Conservation (phyloP, 2,329 filamentous ascomycete genomes). For the Dactylellina cionopaga region DNA sequence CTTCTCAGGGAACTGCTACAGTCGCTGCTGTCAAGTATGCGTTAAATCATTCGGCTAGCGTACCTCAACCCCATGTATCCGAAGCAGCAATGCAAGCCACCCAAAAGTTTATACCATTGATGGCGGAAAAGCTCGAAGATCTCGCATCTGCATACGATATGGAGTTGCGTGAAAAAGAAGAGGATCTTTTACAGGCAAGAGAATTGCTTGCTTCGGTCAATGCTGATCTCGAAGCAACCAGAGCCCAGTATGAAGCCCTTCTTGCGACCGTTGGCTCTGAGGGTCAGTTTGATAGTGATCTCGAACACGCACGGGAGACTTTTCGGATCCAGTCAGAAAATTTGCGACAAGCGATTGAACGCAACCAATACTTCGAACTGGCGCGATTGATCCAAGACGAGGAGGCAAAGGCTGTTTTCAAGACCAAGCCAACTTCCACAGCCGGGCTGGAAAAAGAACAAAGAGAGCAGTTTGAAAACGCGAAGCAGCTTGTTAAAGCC, state of each 20-base stretch:
- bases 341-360: slow-evolving; percentile 43
- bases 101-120: slow-evolving; percentile 73
- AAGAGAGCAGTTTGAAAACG: slow-evolving; percentile 53
- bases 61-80: slow-evolving; percentile 64
- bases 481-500: slow-evolving; percentile 54
- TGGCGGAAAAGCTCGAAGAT: slow-evolving; percentile 77
- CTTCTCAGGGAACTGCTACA: slow-evolving; percentile 54
- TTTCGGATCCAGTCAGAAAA: slow-evolving; percentile 37
- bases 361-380: slow-evolving; percentile 48
- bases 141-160: slow-evolving; percentile 77
- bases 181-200: slow-evolving; percentile 74
- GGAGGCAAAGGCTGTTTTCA: slow-evolving; percentile 35
- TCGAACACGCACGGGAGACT: slow-evolving; percentile 33
- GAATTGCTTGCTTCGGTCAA: slow-evolving; percentile 74
- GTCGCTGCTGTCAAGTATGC: slow-evolving; percentile 57
- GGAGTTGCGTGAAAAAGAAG: slow-evolving; percentile 78
- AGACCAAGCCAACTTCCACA: slow-evolving; percentile 51
- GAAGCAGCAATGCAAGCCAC: slow-evolving; percentile 76
- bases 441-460: slow-evolving; percentile 55
- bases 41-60: slow-evolving; percentile 51
- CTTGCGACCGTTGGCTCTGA: slow-evolving; percentile 55
- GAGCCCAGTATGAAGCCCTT: slow-evolving; percentile 55
- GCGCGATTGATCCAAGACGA: slow-evolving; percentile 42
- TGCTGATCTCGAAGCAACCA: slow-evolving; percentile 64
- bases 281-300: slow-evolving; percentile 53